Evolutionary conservation across 768 basidiomycete species (phyloP), one percentile per base, ranked within the genome.

Genomic region (Boletus vinaceobasis): DNA sequence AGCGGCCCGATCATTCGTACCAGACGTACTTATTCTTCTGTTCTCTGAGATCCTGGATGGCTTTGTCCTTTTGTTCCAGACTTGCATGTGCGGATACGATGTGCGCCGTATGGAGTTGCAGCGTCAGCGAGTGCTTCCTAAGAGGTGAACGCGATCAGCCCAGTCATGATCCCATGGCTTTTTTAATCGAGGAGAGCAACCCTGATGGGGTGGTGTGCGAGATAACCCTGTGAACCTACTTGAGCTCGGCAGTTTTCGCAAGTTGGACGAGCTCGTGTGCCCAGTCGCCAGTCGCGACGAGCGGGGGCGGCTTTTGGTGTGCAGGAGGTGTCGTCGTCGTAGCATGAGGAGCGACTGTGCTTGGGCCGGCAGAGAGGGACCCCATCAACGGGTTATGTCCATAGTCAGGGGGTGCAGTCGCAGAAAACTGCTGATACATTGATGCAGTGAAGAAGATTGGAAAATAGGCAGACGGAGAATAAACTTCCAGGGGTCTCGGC

Each of bases 21-120:
- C 48, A 29, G 17, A 73, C 82, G 43, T 65, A 90, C 90, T 88
- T 86, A 69, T 92, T 90, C 70, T 86, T 87, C 74, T 93, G 90
- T 69, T 90, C 90, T 50, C 81, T 82, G 43, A 93, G 74, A 65
- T 92, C 90, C 71, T 92, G 87, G 15, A 93, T 82, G 8, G 86
- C 80, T 60, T 84, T 88, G 58, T 80, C 80, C 67, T 90, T 91
- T 67, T 87, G 82, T 56, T 91, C 88, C 5, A 93, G 74, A 31
- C 85, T 80, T 2, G 88, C 84, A 66, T 93, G 90, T 7, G 89
- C 89, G 8, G 90, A 90, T 3, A 93, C 75, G 40, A 93, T 90
- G 66, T 93, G 89, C 10, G 91, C 90, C 10, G 91, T 93, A 60
- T 93, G 91, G 35, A 93, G 74, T 69, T 93, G 90, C 40, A 93